A percentile compares a stretch with the other conserved stretches of the same genome.
These are phyloP conservation scores for Trichoderma sp. DNA, from an alignment of 2,329 filamentous ascomycete genomes.

Conservation along the genomic window DNA sequence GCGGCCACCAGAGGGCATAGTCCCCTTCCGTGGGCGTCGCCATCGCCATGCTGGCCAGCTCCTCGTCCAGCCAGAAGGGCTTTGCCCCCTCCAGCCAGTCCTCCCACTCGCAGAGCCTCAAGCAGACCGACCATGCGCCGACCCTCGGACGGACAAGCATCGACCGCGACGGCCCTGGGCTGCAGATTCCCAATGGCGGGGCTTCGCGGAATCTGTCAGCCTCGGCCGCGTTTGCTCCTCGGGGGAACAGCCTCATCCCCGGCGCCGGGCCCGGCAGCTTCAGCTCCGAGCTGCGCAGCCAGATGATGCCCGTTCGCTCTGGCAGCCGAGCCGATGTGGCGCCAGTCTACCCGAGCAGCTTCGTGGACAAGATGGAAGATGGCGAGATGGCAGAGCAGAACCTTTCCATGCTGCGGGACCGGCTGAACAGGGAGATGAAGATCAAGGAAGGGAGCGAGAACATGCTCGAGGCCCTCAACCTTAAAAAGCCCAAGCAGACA, in stretches of 20 bases:
- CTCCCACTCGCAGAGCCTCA: constrained; percentile 43
- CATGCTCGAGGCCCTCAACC: constrained; percentile 89
- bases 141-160: constrained; percentile 48
- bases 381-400: constrained; percentile 71
- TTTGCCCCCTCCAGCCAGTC: constrained; percentile 38
- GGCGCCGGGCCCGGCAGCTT: constrained; percentile 80
- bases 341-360: constrained; percentile 41
- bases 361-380: constrained; percentile 63
- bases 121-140: constrained; percentile 40
- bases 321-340: constrained; percentile 42
- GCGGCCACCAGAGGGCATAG: constrained; percentile 40
- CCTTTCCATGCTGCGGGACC: constrained; percentile 74
- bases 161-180: constrained; percentile 55
- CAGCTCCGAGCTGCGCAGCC: constrained; percentile 79
- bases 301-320: constrained; percentile 50
- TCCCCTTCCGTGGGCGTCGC: constrained; percentile 42
- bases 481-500: constrained; percentile 93
- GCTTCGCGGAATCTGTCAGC: constrained; percentile 51
- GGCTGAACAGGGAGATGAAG: constrained; percentile 93
- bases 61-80: constrained; percentile 37
- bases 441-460: constrained; percentile 98
- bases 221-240: constrained; percentile 62
- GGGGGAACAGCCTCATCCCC: constrained; percentile 69
- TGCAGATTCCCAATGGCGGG: constrained; percentile 53
- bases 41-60: constrained; percentile 39